These are phyloP conservation scores for Linum usitatissimum DNA, from an alignment of 345 rosid genomes.

Conservation along the genomic window DNA sequence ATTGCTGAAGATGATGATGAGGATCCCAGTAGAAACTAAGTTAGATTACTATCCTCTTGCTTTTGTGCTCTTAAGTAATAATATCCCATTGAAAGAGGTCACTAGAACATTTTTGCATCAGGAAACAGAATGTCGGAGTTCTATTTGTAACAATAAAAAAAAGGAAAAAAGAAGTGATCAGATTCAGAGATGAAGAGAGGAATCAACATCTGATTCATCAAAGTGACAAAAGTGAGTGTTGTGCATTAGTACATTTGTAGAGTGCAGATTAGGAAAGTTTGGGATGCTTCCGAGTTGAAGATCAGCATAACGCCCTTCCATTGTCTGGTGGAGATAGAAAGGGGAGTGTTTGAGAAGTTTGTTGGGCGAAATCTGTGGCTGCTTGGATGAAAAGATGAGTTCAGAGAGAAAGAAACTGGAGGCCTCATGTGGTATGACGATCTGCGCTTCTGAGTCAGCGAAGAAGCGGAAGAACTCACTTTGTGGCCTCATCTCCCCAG, in stretches of 20 bases:
- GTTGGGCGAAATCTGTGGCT: conserved; percentile 9
- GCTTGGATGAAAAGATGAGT: conserved; percentile 15
- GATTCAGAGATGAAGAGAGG: conserved; percentile 40
- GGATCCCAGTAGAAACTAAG: conserved; percentile 17
- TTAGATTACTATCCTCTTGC: conserved; percentile 10
- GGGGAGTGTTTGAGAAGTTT: conserved; percentile 2
- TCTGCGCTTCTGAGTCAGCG: conserved; percentile 17
- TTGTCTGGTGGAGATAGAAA: conserved; percentile 8
- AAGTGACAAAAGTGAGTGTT: conserved; percentile 5
- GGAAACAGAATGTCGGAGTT: conserved; percentile 12
- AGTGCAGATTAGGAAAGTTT: conserved; percentile 14
- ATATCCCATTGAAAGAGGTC: conserved; percentile 15
- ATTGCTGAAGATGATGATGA: conserved; percentile 25
- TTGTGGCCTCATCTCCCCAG: conserved; percentile 5
- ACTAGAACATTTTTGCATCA: neutral
- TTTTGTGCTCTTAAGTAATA: conserved; percentile 7
- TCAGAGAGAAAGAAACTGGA: conserved; percentile 20
- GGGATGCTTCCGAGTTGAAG: conserved; percentile 18
- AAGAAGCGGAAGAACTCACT: conserved; percentile 11
- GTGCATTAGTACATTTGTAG: conserved; percentile 13
- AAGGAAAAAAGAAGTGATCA: no score
- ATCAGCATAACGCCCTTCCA: conserved; percentile 13
- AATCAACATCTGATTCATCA: conserved; percentile 29
- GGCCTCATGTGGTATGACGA: conserved; percentile 14
- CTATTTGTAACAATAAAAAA: conserved; percentile 16